Base-by-base conservation (phyloP, 495 filamentous ascomycete genomes). In the Bacidia rubella region DNA sequence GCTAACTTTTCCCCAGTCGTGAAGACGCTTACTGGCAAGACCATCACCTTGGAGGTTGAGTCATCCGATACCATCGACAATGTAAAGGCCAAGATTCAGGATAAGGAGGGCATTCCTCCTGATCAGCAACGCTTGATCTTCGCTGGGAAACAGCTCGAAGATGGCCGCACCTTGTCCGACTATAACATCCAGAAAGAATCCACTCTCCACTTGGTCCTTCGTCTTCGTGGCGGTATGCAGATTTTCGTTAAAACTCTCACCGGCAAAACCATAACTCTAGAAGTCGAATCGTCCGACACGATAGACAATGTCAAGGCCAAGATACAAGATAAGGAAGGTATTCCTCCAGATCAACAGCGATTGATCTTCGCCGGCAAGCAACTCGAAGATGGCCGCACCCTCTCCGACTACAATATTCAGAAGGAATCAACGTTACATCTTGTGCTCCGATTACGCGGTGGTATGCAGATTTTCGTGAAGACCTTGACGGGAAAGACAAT, bases 221-320 rank as follows among this genome's bases (percentile, higher is more conserved):
- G 80, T 69, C 77, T 84, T 12, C 80, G 80, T 66, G 80, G 80
- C 75, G 80, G 80, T 70, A 84, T 84, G 80, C 80, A 84, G 62
- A 84, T 84, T 54, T 76, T 84, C 65, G 80, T 84, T 47, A 84
- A 84, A 73, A 84, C 80, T 1, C 69, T 84, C 32, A 84, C 80
- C 10, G 80, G 80, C 56, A 85, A 85, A 68, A 85, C 80, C 2
- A 85, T 85, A 59, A 85, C 80, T 2, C 63, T 85, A 45, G 80
- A 85, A 59, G 80, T 85, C 7, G 80, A 85, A 64, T 80, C 76
- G 0, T 81, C 77, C 76, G 90, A 97, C 65, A 96, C 90, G 11
- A 96, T 97, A 72, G 92, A 97, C 74, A 97, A 96, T 59, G 90
- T 97, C 54, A 97, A 97, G 81, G 76, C 74, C 55, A 97, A 97